Evolutionary conservation across 306 rosid species (phyloP).

Genomic region (Macrotyloma uniflorum): DNA sequence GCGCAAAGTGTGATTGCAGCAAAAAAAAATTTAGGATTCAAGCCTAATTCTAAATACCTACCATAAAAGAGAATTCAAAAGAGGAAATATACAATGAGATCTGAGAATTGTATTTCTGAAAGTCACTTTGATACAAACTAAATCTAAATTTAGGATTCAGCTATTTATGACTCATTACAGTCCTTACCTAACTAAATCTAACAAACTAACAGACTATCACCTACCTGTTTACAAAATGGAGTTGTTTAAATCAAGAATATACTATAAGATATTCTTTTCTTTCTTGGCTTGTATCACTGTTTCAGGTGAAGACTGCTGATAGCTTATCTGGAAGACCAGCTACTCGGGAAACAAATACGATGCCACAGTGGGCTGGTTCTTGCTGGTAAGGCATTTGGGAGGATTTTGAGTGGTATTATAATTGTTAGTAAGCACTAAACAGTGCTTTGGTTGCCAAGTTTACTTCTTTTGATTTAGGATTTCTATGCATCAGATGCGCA

Average conservation of each 20-base stretch:
- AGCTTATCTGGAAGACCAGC: constrained; percentile 81
- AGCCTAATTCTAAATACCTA: not conserved
- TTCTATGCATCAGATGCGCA: constrained; percentile 28
- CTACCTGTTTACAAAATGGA: too few species aligned
- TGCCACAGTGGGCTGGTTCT: constrained; percentile 99
- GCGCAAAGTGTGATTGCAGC: not conserved
- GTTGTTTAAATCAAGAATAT: too few species aligned
- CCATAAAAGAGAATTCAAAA: not conserved
- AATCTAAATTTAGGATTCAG: not conserved
- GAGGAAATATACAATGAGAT: not conserved
- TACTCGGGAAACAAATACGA: constrained; percentile 88
- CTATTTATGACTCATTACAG: not conserved
- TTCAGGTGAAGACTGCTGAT: constrained; percentile 72
- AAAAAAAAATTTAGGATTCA: not conserved
- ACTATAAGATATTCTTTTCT: not conserved
- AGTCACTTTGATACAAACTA: too few species aligned
- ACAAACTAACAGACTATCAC: not conserved
- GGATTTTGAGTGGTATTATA: constrained; percentile 24
- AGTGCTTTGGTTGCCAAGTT: constrained; percentile 14
- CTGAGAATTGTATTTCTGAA: not conserved
- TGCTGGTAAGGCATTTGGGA: constrained; percentile 73
- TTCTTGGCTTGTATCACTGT: constrained; percentile 25
- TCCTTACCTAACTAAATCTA: not conserved
- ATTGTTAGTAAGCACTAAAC: constrained; percentile 23
- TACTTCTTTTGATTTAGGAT: constrained; percentile 25